Evolutionary conservation across 2,329 filamentous ascomycete species (phyloP).

Genomic region (Penicillium hesseltinei): DNA sequence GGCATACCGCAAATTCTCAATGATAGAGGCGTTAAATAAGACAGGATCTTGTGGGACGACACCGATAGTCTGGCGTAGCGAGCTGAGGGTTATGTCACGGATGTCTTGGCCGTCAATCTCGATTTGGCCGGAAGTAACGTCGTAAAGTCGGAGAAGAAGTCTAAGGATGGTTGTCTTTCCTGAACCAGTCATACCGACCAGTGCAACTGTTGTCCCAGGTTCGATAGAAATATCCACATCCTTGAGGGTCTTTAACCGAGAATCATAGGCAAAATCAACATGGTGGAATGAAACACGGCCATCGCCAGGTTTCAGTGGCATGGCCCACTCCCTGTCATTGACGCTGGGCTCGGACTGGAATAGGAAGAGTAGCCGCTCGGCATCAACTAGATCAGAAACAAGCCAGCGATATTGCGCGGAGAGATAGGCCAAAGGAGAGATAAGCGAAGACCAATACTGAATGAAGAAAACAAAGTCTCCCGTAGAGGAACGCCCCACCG

Average conservation of each 20-base stretch:
- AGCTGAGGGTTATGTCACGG: slow-evolving; percentile 56
- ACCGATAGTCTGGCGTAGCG: slow-evolving; percentile 58
- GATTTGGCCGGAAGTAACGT: slow-evolving; percentile 49
- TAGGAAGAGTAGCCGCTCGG: slow-evolving; percentile 53
- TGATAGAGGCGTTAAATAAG: slow-evolving; percentile 63
- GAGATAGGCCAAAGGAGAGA: slow-evolving; percentile 50
- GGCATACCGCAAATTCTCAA: slow-evolving; percentile 64
- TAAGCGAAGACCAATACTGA: slow-evolving; percentile 59
- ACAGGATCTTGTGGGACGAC: slow-evolving; percentile 64
- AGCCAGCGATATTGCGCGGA: slow-evolving; percentile 50
- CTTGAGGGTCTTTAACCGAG: slow-evolving; percentile 47
- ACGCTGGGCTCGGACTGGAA: slow-evolving; percentile 49
- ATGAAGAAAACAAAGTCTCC: slow-evolving; percentile 63
- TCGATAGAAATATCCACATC: slow-evolving; percentile 46
- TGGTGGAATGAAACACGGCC: slow-evolving; percentile 51
- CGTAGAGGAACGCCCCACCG: slow-evolving; percentile 47
- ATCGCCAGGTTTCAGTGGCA: slow-evolving; percentile 37
- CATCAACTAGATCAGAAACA: slow-evolving; percentile 59
- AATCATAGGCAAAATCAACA: slow-evolving; percentile 53
- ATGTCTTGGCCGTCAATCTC: slow-evolving; percentile 56
- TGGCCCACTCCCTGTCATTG: slow-evolving; percentile 35
- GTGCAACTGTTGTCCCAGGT: slow-evolving; percentile 52
- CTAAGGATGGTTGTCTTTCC: slow-evolving; percentile 57
- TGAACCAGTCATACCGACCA: slow-evolving; percentile 56
- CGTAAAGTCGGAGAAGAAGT: slow-evolving; percentile 55